These are phyloP conservation scores for Hypoxylon rickii DNA, from an alignment of 495 filamentous ascomycete genomes.

Conservation along the genomic window DNA sequence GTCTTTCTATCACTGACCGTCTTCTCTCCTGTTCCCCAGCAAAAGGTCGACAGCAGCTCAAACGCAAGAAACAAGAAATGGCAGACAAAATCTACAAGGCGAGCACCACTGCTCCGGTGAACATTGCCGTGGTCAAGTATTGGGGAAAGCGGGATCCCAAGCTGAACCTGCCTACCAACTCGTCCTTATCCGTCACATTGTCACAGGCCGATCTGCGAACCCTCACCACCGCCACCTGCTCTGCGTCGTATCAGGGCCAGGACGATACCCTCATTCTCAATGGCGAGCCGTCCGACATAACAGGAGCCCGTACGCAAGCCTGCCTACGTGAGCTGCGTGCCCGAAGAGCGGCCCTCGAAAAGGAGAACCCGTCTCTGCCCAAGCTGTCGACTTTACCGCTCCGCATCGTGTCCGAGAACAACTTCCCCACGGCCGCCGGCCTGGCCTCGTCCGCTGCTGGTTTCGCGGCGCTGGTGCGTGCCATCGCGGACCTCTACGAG, in stretches of 20 bases:
- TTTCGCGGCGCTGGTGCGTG: constrained; percentile 91
- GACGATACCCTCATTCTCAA: constrained; percentile 84
- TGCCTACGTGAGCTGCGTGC: constrained; percentile 85
- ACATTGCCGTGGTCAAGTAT: constrained; percentile 99
- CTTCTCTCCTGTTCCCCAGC: constrained; percentile 1
- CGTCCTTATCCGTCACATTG: constrained; percentile 92
- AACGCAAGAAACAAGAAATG: constrained; percentile 43
- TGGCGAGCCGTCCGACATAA: constrained; percentile 77
- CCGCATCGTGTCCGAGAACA: constrained; percentile 89
- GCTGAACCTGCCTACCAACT: constrained; percentile 96
- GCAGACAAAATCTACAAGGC: constrained; percentile 74
- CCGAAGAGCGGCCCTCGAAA: constrained; percentile 75
- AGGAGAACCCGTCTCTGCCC: constrained; percentile 69
- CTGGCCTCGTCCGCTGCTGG: constrained; percentile 91
- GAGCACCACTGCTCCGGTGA: constrained; percentile 95
- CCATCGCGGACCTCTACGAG: constrained; percentile 88
- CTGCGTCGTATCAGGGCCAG: constrained; percentile 64
- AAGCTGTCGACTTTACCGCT: constrained; percentile 75
- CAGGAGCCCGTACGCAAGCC: constrained; percentile 83
- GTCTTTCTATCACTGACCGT: constrained; percentile 10
- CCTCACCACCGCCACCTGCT: constrained; percentile 94
- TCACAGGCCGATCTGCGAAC: constrained; percentile 92
- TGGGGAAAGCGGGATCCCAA: constrained; percentile 95
- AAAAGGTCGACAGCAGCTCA: not conserved
- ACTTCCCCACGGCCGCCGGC: constrained; percentile 98